Conservation (phyloP, 129 eudicot genomes). For the Arctium lappa region DNA sequence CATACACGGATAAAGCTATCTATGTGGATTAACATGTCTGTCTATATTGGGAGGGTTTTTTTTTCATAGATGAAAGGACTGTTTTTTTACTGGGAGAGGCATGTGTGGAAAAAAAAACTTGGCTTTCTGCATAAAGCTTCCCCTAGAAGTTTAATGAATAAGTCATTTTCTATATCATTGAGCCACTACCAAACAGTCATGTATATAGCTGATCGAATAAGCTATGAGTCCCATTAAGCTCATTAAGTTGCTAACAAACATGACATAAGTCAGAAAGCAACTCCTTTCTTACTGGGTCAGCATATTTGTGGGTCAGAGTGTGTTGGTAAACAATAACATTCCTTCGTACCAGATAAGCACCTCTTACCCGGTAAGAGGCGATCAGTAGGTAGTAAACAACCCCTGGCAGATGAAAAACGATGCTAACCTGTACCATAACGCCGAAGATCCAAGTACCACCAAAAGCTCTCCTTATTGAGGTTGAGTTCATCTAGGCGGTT, state of each 20-base stretch:
- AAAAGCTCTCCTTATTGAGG: constrained; percentile 79
- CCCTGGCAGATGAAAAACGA: not conserved
- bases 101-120: not conserved
- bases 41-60: not conserved
- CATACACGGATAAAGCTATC: not conserved
- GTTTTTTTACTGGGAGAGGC: not conserved
- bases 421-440: constrained; percentile 94
- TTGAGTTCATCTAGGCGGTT: constrained; percentile 72
- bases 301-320: not conserved
- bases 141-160: not conserved
- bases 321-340: not conserved
- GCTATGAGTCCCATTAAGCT: not conserved
- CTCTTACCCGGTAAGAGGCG: not conserved
- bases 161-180: not conserved
- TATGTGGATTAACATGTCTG: not conserved
- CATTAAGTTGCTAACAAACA: not conserved
- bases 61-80: not conserved
- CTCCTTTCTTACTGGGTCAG: too few relatives aligned
- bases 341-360: not conserved
- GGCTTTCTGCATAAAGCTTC: not conserved
- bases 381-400: not conserved
- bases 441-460: constrained; percentile 99
- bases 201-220: not conserved
- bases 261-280: not conserved
- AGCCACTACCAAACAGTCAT: not conserved